Conservation (phyloP, 306 rosid species). For the Leucaena leucocephala region DNA sequence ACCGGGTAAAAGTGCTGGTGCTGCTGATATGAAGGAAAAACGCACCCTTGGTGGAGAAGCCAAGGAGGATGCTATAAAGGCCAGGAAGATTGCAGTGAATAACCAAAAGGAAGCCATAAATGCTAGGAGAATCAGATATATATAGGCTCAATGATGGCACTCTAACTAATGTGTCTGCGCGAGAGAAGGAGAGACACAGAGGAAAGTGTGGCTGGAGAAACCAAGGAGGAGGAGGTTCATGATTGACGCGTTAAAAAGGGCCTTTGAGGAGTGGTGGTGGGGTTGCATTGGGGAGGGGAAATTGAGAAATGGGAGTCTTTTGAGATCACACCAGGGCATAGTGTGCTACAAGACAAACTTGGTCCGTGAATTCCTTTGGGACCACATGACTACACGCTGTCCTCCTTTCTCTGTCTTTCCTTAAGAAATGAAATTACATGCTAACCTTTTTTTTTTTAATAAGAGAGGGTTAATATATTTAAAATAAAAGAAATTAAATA, state of each 20-base stretch:
- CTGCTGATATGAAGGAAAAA: slow-evolving; percentile 50
- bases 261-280: slow-evolving; percentile 46
- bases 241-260: slow-evolving; percentile 45
- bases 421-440: background rate
- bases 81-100: slow-evolving; percentile 34
- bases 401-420: slow-evolving; percentile 6
- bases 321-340: slow-evolving; percentile 31
- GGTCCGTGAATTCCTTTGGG: slow-evolving; percentile 38
- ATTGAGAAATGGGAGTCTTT: slow-evolving; percentile 38
- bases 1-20: slow-evolving; percentile 47
- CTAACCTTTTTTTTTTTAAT: too few species aligned
- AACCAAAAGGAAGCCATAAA: slow-evolving; percentile 54
- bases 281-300: slow-evolving; percentile 35
- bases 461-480: too few species aligned
- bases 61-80: slow-evolving; percentile 32
- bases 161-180: slow-evolving; percentile 34
- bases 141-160: slow-evolving; percentile 27
- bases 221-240: slow-evolving; percentile 33
- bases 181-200: slow-evolving; percentile 9
- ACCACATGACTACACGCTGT: slow-evolving; percentile 41
- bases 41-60: slow-evolving; percentile 35
- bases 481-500: too few species aligned
- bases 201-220: slow-evolving; percentile 31
- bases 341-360: slow-evolving; percentile 48
- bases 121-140: slow-evolving; percentile 34